Conservation (phyloP, 2,329 filamentous ascomycete species). For the Colletotrichum viniferum region DNA sequence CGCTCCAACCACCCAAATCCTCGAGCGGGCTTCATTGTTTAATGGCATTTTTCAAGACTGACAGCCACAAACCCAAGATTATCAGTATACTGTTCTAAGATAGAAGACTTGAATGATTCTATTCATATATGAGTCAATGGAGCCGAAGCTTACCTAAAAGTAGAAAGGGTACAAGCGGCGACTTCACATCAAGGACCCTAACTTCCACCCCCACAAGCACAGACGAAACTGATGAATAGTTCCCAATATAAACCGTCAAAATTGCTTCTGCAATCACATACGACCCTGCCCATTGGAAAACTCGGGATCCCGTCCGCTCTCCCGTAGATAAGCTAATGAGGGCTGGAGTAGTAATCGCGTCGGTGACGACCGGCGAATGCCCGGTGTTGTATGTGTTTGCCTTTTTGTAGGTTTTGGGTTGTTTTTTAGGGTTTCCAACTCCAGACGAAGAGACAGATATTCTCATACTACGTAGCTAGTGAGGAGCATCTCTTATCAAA, state of each 20-base stretch:
- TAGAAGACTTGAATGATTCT: not conserved
- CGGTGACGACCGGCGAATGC: not conserved
- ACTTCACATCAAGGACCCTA: not conserved
- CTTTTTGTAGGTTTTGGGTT: not conserved
- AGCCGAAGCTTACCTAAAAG: not conserved
- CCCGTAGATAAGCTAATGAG: not conserved
- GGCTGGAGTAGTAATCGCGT: not conserved
- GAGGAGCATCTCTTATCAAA: not conserved
- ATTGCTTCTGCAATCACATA: accelerated
- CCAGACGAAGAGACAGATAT: not conserved
- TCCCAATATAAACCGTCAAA: not conserved
- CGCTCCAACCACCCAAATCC: not conserved
- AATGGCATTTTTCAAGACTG: not conserved
- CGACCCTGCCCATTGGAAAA: not conserved
- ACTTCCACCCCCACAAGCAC: not conserved
- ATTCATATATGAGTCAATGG: not conserved
- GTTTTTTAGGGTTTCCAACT: not conserved
- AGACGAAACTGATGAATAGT: not conserved
- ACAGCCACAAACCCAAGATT: not conserved
- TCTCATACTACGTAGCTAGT: not conserved
- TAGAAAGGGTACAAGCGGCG: not conserved
- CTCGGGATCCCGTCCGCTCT: not conserved
- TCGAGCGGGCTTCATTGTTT: not conserved
- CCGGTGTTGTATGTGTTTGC: not conserved
- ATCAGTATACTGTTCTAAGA: not conserved